These are phyloP conservation scores for Monilinia polystroma DNA, from an alignment of 2,329 filamentous ascomycete genomes.

Conservation along the genomic window DNA sequence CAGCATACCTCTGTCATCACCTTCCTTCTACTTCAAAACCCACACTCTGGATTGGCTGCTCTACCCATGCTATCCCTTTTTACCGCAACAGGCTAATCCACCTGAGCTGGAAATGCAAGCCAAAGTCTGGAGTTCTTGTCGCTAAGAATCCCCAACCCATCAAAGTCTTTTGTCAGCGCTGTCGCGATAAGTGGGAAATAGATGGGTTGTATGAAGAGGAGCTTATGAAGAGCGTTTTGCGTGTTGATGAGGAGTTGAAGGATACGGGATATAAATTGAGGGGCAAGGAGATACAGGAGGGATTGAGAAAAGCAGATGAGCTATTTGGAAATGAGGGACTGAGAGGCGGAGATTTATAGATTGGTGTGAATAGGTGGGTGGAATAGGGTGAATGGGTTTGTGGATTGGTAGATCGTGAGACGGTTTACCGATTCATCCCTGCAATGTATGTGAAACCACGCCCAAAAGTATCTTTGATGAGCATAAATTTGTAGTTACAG, in stretches of 20 bases:
- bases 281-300: slow-evolving; percentile 31
- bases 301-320: slow-evolving; percentile 10
- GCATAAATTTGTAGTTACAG: no score
- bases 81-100: not conserved
- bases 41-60: not conserved
- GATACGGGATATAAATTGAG: slow-evolving; percentile 39
- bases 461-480: no score
- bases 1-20: not conserved
- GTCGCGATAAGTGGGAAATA: slow-evolving; percentile 12
- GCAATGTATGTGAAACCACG: no score
- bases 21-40: slow-evolving; percentile 1
- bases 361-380: not conserved
- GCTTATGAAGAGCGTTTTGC: slow-evolving; percentile 21
- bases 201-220: not conserved
- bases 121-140: slow-evolving; percentile 9
- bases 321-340: not conserved
- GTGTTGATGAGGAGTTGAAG: slow-evolving; percentile 42
- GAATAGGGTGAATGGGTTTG: not conserved
- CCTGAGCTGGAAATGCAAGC: not conserved
- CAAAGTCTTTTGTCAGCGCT: slow-evolving; percentile 15
- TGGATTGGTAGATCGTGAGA: not conserved
- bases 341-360: no score
- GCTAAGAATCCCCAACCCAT: not conserved
- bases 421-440: not conserved
- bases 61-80: not conserved